Percentiles rank a stretch among this genome's conserved stretches.
These are phyloP conservation scores for Bocquillonia castaneifolia DNA, from an alignment of 441 rosid species.

Conservation along the genomic window DNA sequence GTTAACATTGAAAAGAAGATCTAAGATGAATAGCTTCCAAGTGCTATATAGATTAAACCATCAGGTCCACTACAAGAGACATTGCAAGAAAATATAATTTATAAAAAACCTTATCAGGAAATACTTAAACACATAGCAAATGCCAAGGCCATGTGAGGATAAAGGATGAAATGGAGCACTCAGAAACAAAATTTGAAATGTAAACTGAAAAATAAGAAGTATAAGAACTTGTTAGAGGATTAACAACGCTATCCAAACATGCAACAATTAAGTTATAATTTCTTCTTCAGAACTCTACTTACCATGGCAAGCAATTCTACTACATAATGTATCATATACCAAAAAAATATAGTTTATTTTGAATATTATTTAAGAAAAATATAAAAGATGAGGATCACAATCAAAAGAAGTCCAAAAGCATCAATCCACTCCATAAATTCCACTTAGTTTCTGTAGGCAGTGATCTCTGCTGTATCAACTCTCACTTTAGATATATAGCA, in stretches of 20 bases:
- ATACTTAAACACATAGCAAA: not conserved
- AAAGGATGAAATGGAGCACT: not conserved
- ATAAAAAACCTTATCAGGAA: constrained; percentile 6
- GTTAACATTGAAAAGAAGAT: not conserved
- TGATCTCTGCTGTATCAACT: not conserved
- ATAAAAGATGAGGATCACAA: not conserved
- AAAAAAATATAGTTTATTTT: not conserved
- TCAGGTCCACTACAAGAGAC: constrained; percentile 8
- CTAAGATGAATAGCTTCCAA: constrained; percentile 9
- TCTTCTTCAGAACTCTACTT: constrained; percentile 2
- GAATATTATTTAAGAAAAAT: not conserved
- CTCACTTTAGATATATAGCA: not conserved
- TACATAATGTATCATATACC: not conserved
- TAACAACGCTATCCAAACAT: not conserved
- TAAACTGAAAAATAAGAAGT: not conserved
- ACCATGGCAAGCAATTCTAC: not conserved
- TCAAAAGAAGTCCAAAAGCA: not conserved
- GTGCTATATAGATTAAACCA: constrained; percentile 1
- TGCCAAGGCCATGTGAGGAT: not conserved
- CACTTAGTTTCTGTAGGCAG: not conserved
- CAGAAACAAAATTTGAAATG: not conserved
- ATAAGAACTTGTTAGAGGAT: not conserved
- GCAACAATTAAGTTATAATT: not conserved
- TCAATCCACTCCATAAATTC: not conserved
- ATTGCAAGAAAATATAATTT: not conserved